Evolutionary conservation across 2,329 filamentous ascomycete species (phyloP).

Genomic region (Calonectria naviculata): DNA sequence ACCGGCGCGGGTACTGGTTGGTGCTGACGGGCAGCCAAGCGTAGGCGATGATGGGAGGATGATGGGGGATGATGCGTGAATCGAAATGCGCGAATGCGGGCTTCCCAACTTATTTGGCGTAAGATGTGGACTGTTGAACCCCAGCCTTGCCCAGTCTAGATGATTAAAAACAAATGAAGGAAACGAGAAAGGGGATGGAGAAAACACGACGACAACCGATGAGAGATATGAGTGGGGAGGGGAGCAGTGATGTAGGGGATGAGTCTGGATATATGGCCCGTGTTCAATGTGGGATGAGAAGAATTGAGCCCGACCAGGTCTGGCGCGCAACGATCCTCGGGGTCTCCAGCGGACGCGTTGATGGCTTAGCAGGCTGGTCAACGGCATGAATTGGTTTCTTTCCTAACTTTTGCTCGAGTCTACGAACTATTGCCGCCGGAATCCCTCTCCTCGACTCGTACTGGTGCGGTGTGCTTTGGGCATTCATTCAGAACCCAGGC

Average conservation of each 20-base stretch:
- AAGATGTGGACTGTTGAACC: neutral
- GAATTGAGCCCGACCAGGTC: conserved; percentile 1
- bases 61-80: conserved; percentile 15
- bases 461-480: conserved; percentile 13
- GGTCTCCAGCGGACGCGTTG: conserved; percentile 12
- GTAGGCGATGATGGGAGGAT: conserved; percentile 2
- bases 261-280: conserved; percentile 7
- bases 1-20: conserved; percentile 14
- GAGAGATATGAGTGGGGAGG: conserved; percentile 4
- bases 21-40: conserved; percentile 8
- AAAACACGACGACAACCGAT: conserved; percentile 8
- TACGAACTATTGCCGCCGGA: neutral
- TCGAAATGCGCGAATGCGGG: conserved; percentile 8
- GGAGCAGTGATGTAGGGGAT: conserved; percentile 1
- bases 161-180: conserved; percentile 14
- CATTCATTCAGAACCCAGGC: conserved; percentile 16
- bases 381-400: conserved; percentile 1
- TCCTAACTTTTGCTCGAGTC: conserved; percentile 1
- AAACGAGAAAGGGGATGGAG: conserved; percentile 15
- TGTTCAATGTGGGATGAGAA: neutral
- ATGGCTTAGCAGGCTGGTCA: neutral
- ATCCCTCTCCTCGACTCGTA: conserved; percentile 3
- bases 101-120: neutral
- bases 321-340: conserved; percentile 14
- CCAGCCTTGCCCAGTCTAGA: neutral